Conservation (phyloP, 2,329 filamentous ascomycete species). For the Diatrype stigma region DNA sequence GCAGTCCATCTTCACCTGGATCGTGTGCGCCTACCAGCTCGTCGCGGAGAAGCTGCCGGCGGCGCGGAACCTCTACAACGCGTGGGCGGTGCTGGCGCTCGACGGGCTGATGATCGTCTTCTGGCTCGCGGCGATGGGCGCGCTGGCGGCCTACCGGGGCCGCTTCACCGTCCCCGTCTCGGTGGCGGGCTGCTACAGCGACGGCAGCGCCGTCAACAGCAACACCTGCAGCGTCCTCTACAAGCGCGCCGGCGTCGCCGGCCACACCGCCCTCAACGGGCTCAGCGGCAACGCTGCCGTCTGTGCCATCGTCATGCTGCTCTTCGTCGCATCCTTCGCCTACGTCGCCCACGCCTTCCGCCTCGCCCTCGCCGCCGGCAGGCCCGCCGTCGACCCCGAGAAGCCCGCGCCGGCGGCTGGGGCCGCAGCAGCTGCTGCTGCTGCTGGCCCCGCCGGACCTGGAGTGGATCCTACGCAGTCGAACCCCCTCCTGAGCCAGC, state of each 20-base stretch:
- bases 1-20: conserved; percentile 43
- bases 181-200: conserved; percentile 26
- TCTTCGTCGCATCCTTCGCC: conserved; percentile 27
- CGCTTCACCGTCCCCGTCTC: conserved; percentile 29
- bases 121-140: conserved; percentile 41
- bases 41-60: conserved; percentile 35
- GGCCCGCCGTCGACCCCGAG: conserved; percentile 16
- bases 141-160: conserved; percentile 36
- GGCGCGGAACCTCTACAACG: conserved; percentile 36
- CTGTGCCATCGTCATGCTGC: conserved; percentile 34
- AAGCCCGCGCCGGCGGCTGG: conserved; percentile 9
- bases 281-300: conserved; percentile 39
- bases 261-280: conserved; percentile 29
- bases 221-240: conserved; percentile 31
- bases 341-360: conserved; percentile 30
- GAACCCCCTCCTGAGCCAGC: not conserved
- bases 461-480: not conserved
- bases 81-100: conserved; percentile 39
- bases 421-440: not conserved
- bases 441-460: conserved; percentile 2
- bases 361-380: conserved; percentile 16
- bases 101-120: conserved; percentile 41
- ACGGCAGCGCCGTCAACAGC: conserved; percentile 37
- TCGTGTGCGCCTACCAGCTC: conserved; percentile 38
- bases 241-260: conserved; percentile 30